Conservation (phyloP, 1,139 yeast genomes). For the Saccharomyces hybrid region DNA sequence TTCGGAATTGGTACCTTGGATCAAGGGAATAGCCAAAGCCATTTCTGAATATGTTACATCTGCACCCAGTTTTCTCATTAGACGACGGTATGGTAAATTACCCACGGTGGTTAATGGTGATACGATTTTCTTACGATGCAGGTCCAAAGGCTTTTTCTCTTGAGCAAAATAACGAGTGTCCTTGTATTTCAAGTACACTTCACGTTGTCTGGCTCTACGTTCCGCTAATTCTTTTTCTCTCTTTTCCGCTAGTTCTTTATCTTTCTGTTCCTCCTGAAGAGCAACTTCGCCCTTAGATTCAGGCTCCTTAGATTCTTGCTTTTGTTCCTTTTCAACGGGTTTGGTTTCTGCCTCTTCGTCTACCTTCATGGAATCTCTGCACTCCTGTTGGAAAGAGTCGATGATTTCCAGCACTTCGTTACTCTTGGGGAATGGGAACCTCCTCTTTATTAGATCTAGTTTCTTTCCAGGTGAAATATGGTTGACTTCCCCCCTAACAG, state of each 20-base stretch:
- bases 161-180: conserved; percentile 71
- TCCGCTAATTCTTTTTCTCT: conserved; percentile 17
- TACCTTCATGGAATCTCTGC: conserved; percentile 27
- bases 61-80: conserved; percentile 87
- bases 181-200: conserved; percentile 44
- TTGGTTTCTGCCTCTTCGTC: conserved; percentile 14
- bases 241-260: conserved; percentile 10
- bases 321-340: conserved; percentile 18
- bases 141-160: conserved; percentile 73
- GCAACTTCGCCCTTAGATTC: conserved; percentile 14
- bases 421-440: conserved; percentile 49
- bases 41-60: conserved; percentile 92
- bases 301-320: conserved; percentile 14
- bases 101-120: conserved; percentile 98
- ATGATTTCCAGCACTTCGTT: conserved; percentile 48
- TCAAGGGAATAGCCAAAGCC: conserved; percentile 76
- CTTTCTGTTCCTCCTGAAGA: conserved; percentile 26
- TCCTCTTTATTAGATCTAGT: conserved; percentile 53
- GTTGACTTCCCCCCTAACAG: conserved; percentile 56
- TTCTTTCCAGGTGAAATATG: conserved; percentile 48
- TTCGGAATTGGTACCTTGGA: conserved; percentile 86
- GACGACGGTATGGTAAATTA: conserved; percentile 85
- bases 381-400: conserved; percentile 42
- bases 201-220: conserved; percentile 34
- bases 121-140: conserved; percentile 70